phyloP scores from a whole-genome alignment of 2,329 filamentous ascomycete genomes.

The Dactylella cylindrospora region DNA sequence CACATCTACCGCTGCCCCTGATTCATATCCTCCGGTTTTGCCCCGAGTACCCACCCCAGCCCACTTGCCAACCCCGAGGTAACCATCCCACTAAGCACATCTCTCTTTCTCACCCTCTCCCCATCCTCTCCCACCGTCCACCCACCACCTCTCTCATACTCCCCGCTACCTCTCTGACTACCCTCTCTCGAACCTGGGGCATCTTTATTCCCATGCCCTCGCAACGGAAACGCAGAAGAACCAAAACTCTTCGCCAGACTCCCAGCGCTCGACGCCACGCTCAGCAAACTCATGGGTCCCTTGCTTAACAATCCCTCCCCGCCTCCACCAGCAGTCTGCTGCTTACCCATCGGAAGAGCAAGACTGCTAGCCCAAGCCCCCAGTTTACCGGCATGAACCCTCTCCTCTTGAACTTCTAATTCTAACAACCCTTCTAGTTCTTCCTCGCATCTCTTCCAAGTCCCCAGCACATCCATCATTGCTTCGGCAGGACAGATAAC shows the following conservation, averaged over 20 bases:
- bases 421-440: slow-evolving; percentile 69
- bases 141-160: slow-evolving; percentile 43
- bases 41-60: slow-evolving; percentile 68
- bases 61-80: slow-evolving; percentile 68
- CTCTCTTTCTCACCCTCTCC: slow-evolving; percentile 66
- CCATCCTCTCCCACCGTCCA: slow-evolving; percentile 48
- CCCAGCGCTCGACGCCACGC: slow-evolving; percentile 56
- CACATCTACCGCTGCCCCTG: slow-evolving; percentile 4
- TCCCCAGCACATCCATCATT: slow-evolving; percentile 72
- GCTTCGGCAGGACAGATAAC: slow-evolving; percentile 70
- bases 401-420: slow-evolving; percentile 67
- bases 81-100: slow-evolving; percentile 68
- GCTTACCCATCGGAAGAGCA: slow-evolving; percentile 47
- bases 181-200: slow-evolving; percentile 51
- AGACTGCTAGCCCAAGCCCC: slow-evolving; percentile 56
- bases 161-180: slow-evolving; percentile 49
- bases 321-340: slow-evolving; percentile 53
- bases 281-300: slow-evolving; percentile 59
- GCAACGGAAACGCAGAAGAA: slow-evolving; percentile 56
- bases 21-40: slow-evolving; percentile 53
- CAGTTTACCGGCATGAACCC: slow-evolving; percentile 68
- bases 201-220: slow-evolving; percentile 42
- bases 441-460: slow-evolving; percentile 75
- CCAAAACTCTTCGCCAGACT: slow-evolving; percentile 55
- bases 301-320: slow-evolving; percentile 48